These are phyloP conservation scores for Russula dissimulans DNA, from an alignment of 768 basidiomycete species.

Conservation along the genomic window DNA sequence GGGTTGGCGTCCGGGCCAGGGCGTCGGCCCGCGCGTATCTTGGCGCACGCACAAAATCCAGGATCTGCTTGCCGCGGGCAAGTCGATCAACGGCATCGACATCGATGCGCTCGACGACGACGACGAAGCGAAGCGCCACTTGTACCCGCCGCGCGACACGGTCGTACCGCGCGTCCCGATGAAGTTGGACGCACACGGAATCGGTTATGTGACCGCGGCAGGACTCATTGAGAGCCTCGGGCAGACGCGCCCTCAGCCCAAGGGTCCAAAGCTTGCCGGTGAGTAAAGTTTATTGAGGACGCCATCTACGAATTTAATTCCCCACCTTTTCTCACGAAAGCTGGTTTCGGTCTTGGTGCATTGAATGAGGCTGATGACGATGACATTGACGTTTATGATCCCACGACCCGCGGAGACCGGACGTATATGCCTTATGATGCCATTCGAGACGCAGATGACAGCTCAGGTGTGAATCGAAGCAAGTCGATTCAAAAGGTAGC, in stretches of 20 bases:
- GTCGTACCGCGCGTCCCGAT: conserved; percentile 48
- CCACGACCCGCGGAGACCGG: conserved; percentile 27
- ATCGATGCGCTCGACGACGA: conserved; percentile 38
- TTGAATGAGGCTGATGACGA: conserved; percentile 93
- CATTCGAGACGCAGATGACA: conserved; percentile 55
- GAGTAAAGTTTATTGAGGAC: conserved; percentile 13
- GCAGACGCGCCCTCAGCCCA: conserved; percentile 20
- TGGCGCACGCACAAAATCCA: conserved; percentile 66
- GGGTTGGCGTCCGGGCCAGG: conserved; percentile 92
- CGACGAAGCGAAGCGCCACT: conserved; percentile 80
- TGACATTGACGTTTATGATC: conserved; percentile 78
- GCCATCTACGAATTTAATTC: background rate
- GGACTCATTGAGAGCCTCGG: conserved; percentile 54
- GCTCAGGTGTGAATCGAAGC: conserved; percentile 30
- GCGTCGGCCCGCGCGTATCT: conserved; percentile 83
- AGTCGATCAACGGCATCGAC: conserved; percentile 27
- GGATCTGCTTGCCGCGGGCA: conserved; percentile 40
- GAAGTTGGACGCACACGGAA: conserved; percentile 72
- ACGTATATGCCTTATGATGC: conserved; percentile 59
- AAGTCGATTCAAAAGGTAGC: background rate
- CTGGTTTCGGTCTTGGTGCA: conserved; percentile 83
- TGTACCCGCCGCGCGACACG: conserved; percentile 77
- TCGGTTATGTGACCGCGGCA: conserved; percentile 69
- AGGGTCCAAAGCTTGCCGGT: conserved; percentile 54
- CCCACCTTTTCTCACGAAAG: conserved; percentile 27